Evolutionary conservation across 345 rosid species (phyloP).

Genomic region (Firmiana major): DNA sequence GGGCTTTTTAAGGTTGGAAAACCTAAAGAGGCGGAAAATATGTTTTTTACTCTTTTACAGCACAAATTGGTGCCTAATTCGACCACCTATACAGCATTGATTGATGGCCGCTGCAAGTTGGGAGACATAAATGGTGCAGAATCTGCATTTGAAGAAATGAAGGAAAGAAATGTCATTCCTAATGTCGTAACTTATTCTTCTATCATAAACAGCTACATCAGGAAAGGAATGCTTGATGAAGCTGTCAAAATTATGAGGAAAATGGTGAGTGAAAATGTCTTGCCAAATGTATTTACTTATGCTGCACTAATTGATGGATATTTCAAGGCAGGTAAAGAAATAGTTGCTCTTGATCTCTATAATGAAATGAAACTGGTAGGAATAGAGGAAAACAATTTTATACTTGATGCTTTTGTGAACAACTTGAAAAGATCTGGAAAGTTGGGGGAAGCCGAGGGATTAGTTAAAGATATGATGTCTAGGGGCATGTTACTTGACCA

Average conservation of each 20-base stretch:
- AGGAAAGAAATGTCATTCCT: slow-evolving; percentile 39
- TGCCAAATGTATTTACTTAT: slow-evolving; percentile 57
- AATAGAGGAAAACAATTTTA: slow-evolving; percentile 49
- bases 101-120: slow-evolving; percentile 73
- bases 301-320: slow-evolving; percentile 64
- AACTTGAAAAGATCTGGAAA: slow-evolving; percentile 55
- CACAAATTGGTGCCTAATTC: slow-evolving; percentile 49
- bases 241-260: slow-evolving; percentile 50
- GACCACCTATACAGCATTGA: slow-evolving; percentile 59
- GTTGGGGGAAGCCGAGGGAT: slow-evolving; percentile 48
- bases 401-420: slow-evolving; percentile 67
- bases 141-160: slow-evolving; percentile 51
- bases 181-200: slow-evolving; percentile 66
- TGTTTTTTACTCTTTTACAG: slow-evolving; percentile 40
- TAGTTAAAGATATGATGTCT: slow-evolving; percentile 47
- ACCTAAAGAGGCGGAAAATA: slow-evolving; percentile 51
- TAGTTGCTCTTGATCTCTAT: slow-evolving; percentile 50
- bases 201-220: slow-evolving; percentile 61
- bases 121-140: slow-evolving; percentile 59
- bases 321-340: slow-evolving; percentile 57
- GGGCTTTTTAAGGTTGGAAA: slow-evolving; percentile 72
- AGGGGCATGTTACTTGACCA: slow-evolving; percentile 56
- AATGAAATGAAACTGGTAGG: slow-evolving; percentile 58
- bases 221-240: slow-evolving; percentile 70
- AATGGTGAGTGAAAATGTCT: slow-evolving; percentile 44